Percentiles rank a stretch among this genome's conserved stretches.
These are phyloP conservation scores for Candida sphagnicola DNA, from an alignment of 805 yeast species.

Conservation along the genomic window DNA sequence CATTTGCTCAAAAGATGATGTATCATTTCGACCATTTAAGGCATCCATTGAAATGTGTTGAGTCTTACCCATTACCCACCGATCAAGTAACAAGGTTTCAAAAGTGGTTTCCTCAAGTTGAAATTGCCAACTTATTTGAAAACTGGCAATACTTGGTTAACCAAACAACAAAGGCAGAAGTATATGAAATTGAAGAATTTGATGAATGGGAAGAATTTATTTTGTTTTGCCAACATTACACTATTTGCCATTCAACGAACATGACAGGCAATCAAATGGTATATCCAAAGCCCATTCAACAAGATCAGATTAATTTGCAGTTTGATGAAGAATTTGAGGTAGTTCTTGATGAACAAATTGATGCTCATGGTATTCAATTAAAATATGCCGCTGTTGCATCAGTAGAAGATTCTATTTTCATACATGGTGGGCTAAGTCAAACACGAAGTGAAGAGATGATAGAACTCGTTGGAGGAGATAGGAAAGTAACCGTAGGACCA, in stretches of 20 bases:
- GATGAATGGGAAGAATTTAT: slow-evolving; percentile 85
- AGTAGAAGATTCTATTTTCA: slow-evolving; percentile 15
- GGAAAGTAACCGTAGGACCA: slow-evolving; percentile 13
- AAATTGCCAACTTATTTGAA: slow-evolving; percentile 50
- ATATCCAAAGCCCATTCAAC: slow-evolving; percentile 6
- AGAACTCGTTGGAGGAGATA: slow-evolving; percentile 1
- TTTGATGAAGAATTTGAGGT: slow-evolving; percentile 2
- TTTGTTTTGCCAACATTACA: slow-evolving; percentile 71
- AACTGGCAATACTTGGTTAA: slow-evolving; percentile 52
- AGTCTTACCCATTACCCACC: slow-evolving; percentile 46
- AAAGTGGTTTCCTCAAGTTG: slow-evolving; percentile 45
- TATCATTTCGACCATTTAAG: slow-evolving; percentile 62
- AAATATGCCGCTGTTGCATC: slow-evolving; percentile 41
- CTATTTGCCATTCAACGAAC: slow-evolving; percentile 62
- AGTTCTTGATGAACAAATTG: slow-evolving; percentile 4
- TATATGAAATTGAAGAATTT: slow-evolving; percentile 58
- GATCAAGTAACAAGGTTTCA: slow-evolving; percentile 51
- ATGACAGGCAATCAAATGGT: slow-evolving; percentile 11
- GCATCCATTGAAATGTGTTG: slow-evolving; percentile 67
- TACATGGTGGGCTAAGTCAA: slow-evolving; percentile 42
- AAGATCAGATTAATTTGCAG: slow-evolving; percentile 1
- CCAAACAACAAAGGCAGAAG: slow-evolving; percentile 29
- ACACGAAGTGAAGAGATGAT: slow-evolving; percentile 17
- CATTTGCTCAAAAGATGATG: slow-evolving; percentile 74
- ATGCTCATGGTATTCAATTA: slow-evolving; percentile 17